These are phyloP conservation scores for Primulina huaijiensis DNA, from an alignment of 257 asterid species.

Conservation along the genomic window DNA sequence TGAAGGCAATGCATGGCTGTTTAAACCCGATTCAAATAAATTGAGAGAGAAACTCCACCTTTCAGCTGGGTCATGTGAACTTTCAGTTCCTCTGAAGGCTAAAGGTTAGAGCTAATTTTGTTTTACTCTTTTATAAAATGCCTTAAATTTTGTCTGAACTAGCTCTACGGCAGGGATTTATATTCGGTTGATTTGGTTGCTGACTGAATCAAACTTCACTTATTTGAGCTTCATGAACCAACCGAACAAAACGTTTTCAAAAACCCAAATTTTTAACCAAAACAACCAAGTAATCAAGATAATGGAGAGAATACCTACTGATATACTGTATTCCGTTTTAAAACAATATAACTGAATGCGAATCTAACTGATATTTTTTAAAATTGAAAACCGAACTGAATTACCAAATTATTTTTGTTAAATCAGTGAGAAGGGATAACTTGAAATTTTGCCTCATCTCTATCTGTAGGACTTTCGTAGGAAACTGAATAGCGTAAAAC, in stretches of 20 bases:
- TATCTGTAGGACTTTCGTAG: not conserved
- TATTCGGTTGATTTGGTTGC: not conserved
- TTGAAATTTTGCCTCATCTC: not conserved
- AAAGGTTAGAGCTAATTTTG: conserved; percentile 50
- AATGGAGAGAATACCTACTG: too few species aligned
- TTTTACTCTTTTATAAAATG: not conserved
- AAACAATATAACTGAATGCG: not conserved
- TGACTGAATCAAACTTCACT: not conserved
- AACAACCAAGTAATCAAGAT: too few species aligned
- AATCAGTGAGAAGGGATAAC: not conserved
- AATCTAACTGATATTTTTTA: not conserved
- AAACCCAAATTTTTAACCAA: too few species aligned
- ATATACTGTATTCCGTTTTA: not conserved
- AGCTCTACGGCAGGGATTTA: not conserved
- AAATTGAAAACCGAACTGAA: not conserved
- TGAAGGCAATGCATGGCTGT: conserved; percentile 77
- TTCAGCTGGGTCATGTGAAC: conserved; percentile 94
- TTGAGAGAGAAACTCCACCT: conserved; percentile 75
- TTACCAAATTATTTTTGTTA: not conserved
- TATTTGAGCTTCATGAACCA: not conserved
- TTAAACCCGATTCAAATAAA: conserved; percentile 55
- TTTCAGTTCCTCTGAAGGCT: conserved; percentile 68
- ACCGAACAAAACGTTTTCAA: too few species aligned
- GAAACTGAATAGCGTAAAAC: conserved; percentile 15
- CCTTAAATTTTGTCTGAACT: not conserved